Percentiles rank a stretch among this genome's conserved stretches.
These are phyloP conservation scores for Kazachstania sp. DNA, from an alignment of 1,139 yeast genomes.

Conservation along the genomic window DNA sequence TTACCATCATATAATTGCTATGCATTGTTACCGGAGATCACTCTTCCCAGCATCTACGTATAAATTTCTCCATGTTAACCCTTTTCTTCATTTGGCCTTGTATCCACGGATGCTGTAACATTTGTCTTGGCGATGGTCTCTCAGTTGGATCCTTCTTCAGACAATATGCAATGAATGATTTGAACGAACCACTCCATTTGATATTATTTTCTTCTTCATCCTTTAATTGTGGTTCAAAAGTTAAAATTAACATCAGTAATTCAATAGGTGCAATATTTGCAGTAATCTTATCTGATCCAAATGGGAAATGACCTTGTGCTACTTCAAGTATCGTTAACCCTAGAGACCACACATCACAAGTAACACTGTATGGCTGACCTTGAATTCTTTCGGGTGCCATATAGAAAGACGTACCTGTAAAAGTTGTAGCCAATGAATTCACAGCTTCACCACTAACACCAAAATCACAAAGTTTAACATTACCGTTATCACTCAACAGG, in stretches of 20 bases:
- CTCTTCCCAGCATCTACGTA: constrained; percentile 64
- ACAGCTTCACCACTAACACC: constrained; percentile 99
- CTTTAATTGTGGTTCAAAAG: constrained; percentile 66
- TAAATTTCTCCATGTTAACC: constrained; percentile 84
- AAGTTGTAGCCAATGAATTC: constrained; percentile 87
- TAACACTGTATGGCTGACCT: constrained; percentile 90
- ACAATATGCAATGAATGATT: constrained; percentile 74
- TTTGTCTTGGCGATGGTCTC: constrained; percentile 87
- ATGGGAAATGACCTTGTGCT: constrained; percentile 82
- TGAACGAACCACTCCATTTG: constrained; percentile 73
- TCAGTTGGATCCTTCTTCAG: constrained; percentile 69
- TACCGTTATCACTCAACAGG: constrained; percentile 61
- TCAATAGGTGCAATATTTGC: constrained; percentile 68
- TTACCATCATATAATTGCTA: background rate
- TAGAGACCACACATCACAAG: constrained; percentile 93
- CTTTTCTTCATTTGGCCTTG: constrained; percentile 58
- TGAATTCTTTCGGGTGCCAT: constrained; percentile 98
- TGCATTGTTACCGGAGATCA: background rate
- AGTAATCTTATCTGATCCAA: constrained; percentile 33
- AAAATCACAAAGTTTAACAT: constrained; percentile 89
- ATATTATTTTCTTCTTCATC: constrained; percentile 75
- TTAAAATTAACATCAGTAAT: constrained; percentile 67
- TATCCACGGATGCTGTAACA: constrained; percentile 90
- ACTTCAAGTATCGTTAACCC: constrained; percentile 89
- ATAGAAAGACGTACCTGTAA: constrained; percentile 93